A percentile compares a stretch with the other conserved stretches of the same genome.
Conservation (phyloP, 371 early-diverging fungal species). For the Lichtheimia ramosa region DNA sequence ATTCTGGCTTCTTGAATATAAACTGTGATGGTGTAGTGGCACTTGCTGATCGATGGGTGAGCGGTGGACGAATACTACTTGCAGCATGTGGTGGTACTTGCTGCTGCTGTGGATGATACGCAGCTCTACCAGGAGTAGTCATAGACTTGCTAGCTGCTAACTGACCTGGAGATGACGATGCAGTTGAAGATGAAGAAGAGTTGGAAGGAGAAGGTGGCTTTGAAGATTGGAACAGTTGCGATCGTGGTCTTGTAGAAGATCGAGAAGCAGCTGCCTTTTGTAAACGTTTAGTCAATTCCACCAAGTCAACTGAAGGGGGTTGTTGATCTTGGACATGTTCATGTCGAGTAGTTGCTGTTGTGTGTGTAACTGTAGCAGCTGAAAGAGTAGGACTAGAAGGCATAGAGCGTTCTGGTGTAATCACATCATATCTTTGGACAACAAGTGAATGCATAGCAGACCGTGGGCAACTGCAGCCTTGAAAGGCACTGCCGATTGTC, state of each 20-base stretch:
- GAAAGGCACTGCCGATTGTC: too few relatives aligned
- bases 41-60: conserved; percentile 20
- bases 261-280: conserved; percentile 15
- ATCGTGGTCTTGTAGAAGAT: conserved; percentile 21
- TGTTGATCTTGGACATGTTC: conserved; percentile 21
- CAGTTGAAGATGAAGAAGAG: conserved; percentile 19
- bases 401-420: conserved; percentile 46
- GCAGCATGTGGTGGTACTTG: neutral
- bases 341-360: conserved; percentile 35
- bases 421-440: conserved; percentile 41
- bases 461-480: neutral
- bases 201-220: conserved; percentile 25
- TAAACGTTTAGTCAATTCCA: conserved; percentile 34
- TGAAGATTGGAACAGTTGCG: conserved; percentile 37
- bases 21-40: conserved; percentile 35
- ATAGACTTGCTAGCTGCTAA: conserved; percentile 6
- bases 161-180: conserved; percentile 6
- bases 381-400: conserved; percentile 45
- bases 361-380: conserved; percentile 44
- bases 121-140: conserved; percentile 5
- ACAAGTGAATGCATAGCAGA: conserved; percentile 31
- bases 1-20: conserved; percentile 41
- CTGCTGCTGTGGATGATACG: conserved; percentile 3
- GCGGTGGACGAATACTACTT: conserved; percentile 14
- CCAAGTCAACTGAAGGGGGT: conserved; percentile 31